Conservation (phyloP, 1,139 yeast species). For the Maudiozyma humilis region DNA sequence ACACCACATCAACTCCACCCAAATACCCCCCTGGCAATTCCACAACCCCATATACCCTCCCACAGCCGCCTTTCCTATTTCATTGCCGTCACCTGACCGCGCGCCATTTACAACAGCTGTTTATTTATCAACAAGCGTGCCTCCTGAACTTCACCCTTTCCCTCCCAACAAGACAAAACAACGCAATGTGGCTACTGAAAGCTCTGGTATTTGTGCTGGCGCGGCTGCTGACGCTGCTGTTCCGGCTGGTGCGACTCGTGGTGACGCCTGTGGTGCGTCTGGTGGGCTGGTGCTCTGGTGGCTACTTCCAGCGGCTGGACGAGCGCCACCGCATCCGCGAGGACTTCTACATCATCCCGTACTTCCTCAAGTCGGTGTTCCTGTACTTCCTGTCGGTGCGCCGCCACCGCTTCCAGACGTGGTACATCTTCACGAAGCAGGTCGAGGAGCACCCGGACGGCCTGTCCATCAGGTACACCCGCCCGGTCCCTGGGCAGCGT, state of each 20-base stretch:
- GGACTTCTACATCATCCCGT: conserved; percentile 43
- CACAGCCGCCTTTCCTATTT: too few species aligned
- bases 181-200: conserved; percentile 7
- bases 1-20: too few species aligned
- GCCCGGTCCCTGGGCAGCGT: conserved; percentile 35
- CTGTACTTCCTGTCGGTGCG: conserved; percentile 39
- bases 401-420: conserved; percentile 48
- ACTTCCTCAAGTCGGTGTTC: conserved; percentile 36
- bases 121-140: too few species aligned
- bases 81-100: too few species aligned
- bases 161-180: background rate
- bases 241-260: conserved; percentile 16
- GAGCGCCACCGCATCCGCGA: conserved; percentile 46
- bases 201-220: conserved; percentile 11
- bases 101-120: too few species aligned
- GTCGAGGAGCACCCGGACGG: conserved; percentile 45
- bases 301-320: conserved; percentile 34
- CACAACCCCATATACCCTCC: too few species aligned
- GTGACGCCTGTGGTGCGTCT: conserved; percentile 14
- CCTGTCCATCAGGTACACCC: conserved; percentile 54
- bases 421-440: conserved; percentile 55
- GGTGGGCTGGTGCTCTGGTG: conserved; percentile 14
- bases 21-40: too few species aligned
- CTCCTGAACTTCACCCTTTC: too few species aligned
- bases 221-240: conserved; percentile 13